Evolutionary conservation across 1,139 yeast genomes (phyloP).

Genomic region (Debaryomyces psychrophilus): DNA sequence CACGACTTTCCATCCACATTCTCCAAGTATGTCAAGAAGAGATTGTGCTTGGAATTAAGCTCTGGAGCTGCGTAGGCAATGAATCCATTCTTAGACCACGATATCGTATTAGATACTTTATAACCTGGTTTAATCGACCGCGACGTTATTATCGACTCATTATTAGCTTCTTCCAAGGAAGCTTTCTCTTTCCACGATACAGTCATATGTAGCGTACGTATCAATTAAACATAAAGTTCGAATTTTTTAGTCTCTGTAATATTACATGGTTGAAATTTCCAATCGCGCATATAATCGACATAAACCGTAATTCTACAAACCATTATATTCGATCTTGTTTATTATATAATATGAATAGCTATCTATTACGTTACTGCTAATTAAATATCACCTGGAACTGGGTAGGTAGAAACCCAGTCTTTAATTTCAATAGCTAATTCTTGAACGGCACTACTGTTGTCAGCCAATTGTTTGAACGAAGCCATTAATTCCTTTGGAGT

Average conservation of each 20-base stretch:
- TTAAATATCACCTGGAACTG: constrained; percentile 76
- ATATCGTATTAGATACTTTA: constrained; percentile 30
- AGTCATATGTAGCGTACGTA: background rate
- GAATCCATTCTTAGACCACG: constrained; percentile 80
- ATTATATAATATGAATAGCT: background rate
- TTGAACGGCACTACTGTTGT: constrained; percentile 58
- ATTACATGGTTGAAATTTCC: background rate
- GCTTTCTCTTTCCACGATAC: background rate
- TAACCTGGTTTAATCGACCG: constrained; percentile 3
- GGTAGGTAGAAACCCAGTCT: constrained; percentile 67
- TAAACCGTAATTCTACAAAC: background rate
- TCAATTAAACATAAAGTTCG: background rate
- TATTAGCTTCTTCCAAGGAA: background rate
- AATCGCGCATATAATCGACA: background rate
- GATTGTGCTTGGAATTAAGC: constrained; percentile 27
- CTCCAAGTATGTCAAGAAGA: constrained; percentile 62
- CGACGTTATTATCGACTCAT: background rate
- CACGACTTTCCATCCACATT: constrained; percentile 66
- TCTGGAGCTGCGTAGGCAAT: constrained; percentile 57
- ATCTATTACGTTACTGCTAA: background rate
- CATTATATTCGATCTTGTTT: background rate
- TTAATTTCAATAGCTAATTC: constrained; percentile 64
- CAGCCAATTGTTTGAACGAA: constrained; percentile 66
- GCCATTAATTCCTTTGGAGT: constrained; percentile 66
- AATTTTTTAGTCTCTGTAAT: background rate